A percentile compares a stretch with the other conserved stretches of the same genome.
Evolutionary conservation across 1,139 yeast genomes (phyloP).

Genomic region (Yamadazyma siamensis): DNA sequence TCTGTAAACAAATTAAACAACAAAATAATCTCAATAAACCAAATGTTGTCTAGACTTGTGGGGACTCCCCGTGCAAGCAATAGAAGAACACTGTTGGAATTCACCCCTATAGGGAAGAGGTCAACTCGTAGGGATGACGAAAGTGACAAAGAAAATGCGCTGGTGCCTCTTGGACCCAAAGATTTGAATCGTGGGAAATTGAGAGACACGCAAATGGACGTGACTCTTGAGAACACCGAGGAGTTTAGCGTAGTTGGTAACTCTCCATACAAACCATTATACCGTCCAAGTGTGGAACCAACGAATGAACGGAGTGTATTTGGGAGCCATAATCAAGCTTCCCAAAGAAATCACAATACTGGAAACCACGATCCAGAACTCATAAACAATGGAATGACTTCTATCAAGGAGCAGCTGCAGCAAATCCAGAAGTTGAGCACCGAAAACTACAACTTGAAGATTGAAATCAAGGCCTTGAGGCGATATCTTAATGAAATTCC

Average conservation of each 20-base stretch:
- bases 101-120: slow-evolving; percentile 41
- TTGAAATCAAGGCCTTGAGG: slow-evolving; percentile 54
- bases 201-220: slow-evolving; percentile 15
- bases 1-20: slow-evolving; percentile 3
- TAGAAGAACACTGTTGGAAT: slow-evolving; percentile 21
- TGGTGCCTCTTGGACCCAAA: slow-evolving; percentile 9
- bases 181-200: slow-evolving; percentile 10
- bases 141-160: slow-evolving; percentile 6
- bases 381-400: slow-evolving; percentile 14
- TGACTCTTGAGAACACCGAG: slow-evolving; percentile 33
- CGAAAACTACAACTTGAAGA: slow-evolving; percentile 62
- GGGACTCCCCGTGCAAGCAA: slow-evolving; percentile 23
- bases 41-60: slow-evolving; percentile 13
- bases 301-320: no score
- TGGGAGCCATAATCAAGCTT: no score
- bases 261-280: slow-evolving; percentile 6
- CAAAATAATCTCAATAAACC: background rate
- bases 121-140: slow-evolving; percentile 1
- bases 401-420: slow-evolving; percentile 54
- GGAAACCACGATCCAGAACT: slow-evolving; percentile 3
- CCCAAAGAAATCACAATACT: no score
- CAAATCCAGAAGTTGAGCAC: slow-evolving; percentile 47
- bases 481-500: slow-evolving; percentile 47
- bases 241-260: slow-evolving; percentile 14
- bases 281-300: no score